Evolutionary conservation across 768 basidiomycete species (phyloP).

Genomic region (Sistotremastrum suecicum): DNA sequence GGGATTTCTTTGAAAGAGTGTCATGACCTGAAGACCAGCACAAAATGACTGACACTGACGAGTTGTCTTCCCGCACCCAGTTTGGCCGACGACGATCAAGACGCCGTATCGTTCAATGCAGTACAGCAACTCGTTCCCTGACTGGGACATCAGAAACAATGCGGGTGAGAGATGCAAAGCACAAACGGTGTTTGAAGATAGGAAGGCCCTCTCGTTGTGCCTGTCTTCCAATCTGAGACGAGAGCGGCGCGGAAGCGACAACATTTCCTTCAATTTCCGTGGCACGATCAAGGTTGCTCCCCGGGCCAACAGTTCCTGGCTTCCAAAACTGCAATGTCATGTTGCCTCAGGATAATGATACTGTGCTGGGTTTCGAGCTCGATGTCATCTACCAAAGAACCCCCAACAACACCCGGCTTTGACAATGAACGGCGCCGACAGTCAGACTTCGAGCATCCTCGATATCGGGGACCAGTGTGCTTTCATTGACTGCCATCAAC

Average conservation of each 20-base stretch:
- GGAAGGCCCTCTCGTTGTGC: conserved; percentile 73
- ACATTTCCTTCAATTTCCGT: conserved; percentile 63
- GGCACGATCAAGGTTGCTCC: conserved; percentile 76
- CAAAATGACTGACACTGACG: conserved; percentile 36
- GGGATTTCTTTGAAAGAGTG: conserved; percentile 58
- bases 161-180: neutral
- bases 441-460: too few relatives aligned
- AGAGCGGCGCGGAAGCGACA: conserved; percentile 46
- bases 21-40: neutral
- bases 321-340: conserved; percentile 63
- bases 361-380: too few relatives aligned
- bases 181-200: conserved; percentile 78
- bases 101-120: conserved; percentile 75
- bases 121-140: conserved; percentile 70
- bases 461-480: too few relatives aligned
- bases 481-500: too few relatives aligned
- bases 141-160: conserved; percentile 1
- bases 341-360: too few relatives aligned
- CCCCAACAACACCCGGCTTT: too few relatives aligned
- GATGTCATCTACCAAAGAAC: too few relatives aligned
- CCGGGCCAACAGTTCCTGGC: conserved; percentile 73
- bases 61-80: conserved; percentile 96
- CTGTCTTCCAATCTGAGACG: conserved; percentile 46
- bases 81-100: conserved; percentile 84
- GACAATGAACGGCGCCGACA: too few relatives aligned